Conservation (phyloP, 176 grass and related monocot genomes). For the Hordeum marinum region DNA sequence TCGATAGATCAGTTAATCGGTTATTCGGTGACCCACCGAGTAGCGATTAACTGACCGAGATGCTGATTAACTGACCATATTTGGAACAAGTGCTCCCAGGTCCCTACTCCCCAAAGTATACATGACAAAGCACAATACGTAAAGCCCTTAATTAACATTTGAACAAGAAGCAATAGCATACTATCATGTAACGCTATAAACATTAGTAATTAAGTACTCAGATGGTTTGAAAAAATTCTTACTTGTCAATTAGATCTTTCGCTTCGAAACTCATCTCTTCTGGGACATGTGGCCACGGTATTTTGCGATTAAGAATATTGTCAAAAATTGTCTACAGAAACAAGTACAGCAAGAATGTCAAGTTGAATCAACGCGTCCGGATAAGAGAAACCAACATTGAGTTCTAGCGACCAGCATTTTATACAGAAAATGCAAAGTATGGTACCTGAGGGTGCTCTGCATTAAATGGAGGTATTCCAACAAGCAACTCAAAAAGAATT, state of each 20-base stretch:
- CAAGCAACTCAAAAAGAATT: slow-evolving; percentile 98
- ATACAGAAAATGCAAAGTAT: slow-evolving; percentile 13
- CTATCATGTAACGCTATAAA: slow-evolving; percentile 11
- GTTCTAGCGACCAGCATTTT: slow-evolving; percentile 10
- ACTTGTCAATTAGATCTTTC: slow-evolving; percentile 92
- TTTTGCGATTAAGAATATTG: slow-evolving; percentile 98
- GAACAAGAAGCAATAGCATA: slow-evolving; percentile 5
- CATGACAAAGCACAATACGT: not conserved
- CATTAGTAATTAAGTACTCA: slow-evolving; percentile 3
- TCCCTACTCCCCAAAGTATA: not conserved
- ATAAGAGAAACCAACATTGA: slow-evolving; percentile 18
- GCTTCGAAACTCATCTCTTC: slow-evolving; percentile 90
- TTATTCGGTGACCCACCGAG: too few relatives aligned
- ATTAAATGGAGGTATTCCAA: slow-evolving; percentile 99
- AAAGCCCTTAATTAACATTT: slow-evolving; percentile 16
- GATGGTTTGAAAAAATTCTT: slow-evolving; percentile 42
- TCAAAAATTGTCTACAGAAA: slow-evolving; percentile 91
- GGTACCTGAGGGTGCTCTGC: slow-evolving; percentile 94
- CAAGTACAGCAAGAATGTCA: slow-evolving; percentile 38
- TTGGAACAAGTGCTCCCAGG: too few relatives aligned
- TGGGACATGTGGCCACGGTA: slow-evolving; percentile 93
- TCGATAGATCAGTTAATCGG: too few relatives aligned
- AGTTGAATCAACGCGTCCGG: slow-evolving; percentile 15
- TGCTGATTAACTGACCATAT: too few relatives aligned
- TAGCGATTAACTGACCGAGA: too few relatives aligned